These are phyloP conservation scores for Trichosporon ovoides DNA, from an alignment of 1,284 basidiomycete genomes.

Conservation along the genomic window DNA sequence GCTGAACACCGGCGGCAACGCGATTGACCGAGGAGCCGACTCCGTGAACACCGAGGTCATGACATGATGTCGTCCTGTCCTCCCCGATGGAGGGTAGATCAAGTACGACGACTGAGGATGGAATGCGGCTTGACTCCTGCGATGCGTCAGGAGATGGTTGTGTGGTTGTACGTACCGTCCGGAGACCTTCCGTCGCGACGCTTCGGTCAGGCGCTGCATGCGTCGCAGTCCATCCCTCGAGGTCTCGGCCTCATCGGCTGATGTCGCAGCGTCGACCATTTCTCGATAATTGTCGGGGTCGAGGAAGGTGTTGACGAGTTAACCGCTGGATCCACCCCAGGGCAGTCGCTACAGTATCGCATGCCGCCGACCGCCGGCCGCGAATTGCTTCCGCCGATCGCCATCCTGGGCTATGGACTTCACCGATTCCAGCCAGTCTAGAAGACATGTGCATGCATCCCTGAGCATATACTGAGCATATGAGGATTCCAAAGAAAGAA, in stretches of 20 bases:
- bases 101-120: constrained; percentile 18
- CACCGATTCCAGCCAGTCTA: no score
- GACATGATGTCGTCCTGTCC: constrained; percentile 10
- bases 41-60: constrained; percentile 18
- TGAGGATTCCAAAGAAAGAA: no score
- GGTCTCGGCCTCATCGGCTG: constrained; percentile 15
- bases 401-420: no score
- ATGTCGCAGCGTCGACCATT: constrained; percentile 12
- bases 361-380: no score
- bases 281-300: background rate
- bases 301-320: no score
- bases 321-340: no score
- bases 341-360: no score
- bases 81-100: constrained; percentile 13
- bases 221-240: constrained; percentile 16
- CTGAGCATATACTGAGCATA: no score
- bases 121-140: constrained; percentile 15
- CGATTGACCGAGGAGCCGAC: constrained; percentile 24
- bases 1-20: constrained; percentile 21
- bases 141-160: constrained; percentile 6
- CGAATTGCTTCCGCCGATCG: no score
- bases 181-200: constrained; percentile 8
- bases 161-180: background rate
- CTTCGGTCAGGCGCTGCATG: constrained; percentile 19
- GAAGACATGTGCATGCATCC: no score